Evolutionary conservation across 129 eudicot genomes (phyloP), one percentile per base, ranked within the genome.

Genomic region (Saussurea involucrata): DNA sequence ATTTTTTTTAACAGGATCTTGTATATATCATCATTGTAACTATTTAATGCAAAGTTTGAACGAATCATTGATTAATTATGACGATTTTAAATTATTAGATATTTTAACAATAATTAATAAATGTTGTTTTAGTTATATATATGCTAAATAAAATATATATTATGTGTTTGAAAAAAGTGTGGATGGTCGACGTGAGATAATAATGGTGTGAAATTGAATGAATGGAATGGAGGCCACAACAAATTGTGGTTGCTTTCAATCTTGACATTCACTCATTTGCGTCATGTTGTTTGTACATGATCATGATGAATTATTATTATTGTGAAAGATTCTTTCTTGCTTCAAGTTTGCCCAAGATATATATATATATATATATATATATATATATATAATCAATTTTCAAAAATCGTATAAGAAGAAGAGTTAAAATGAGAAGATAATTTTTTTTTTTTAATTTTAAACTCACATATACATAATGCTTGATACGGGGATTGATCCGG

Each of bases 141-240:
- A 49, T 3, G 12, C 21, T n/a, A 49, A 49, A 49, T 49, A 17
- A 4, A 4, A 15, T 15, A 49, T 36, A 36, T 33, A 44, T 44
- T 44, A 4, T n/a, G 57, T 33, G 6, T n/a, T 33, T 4, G 7
- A 44, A 12, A 46, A 49, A 49, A 49, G 58, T 49, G 17, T 15
- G 21, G 58, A 49, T n/a, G 61, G 61, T 53, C 61, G 61, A 53
- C 27, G 5, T 60, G 78, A 74, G 17, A 7, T 63, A 74, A 60
- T 74, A 12, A 74, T 74, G 24, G 22, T 28, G 80, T 66, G 57
- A 44, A 63, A 63, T 63, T 66, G 73, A 42, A 66, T 66, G 21
- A 76, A 68, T 76, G 81, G 73, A 77, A 18, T 21, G 44, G 37
- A 33, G 6, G 37, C 80, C 80, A 76, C 65, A 28, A n/a, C n/a